Evolutionary conservation across 2,329 filamentous ascomycete species (phyloP), one percentile per base, ranked within the genome.

Genomic region (Aspergillus ibericus): DNA sequence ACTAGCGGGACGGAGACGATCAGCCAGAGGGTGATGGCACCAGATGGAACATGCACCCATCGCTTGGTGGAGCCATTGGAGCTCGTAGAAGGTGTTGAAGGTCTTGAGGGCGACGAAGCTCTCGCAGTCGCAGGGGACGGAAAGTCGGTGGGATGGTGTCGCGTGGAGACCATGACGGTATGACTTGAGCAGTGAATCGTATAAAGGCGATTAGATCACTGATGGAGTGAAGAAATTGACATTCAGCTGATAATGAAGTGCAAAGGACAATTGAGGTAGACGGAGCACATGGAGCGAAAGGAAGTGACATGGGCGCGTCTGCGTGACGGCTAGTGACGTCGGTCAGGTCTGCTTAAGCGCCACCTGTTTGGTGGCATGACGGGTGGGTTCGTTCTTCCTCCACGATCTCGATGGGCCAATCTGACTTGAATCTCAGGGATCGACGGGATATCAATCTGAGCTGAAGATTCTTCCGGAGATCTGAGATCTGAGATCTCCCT

Each of bases 1-100:
- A 96, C 91, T 60, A 96, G 82, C 1, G 90, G 91, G 15, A 95
- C 77, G 18, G 90, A 92, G 61, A 93, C 63, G 59, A 82, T 75
- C 25, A 96, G 81, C 92, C 92, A 96, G 63, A 86, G 65, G 44
- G 91, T 82, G 20, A 85, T 80, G 12, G 86, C 70, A 53, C 82
- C 82, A 12, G 83, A 83, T 3, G 85, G 84, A 0, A 82, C 85
- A 69, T 90, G 87, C 10, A 82, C 78, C 84, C 85, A 74, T 71
- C 67, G 69, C 48, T 69, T 69, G 32, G 63, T 59, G 25, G 63
- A 62, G 46, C 59, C 51, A 55, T 53, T 50, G 34, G 42, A 60
- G 29, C 38, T 59, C 22, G 62, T 62, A 20, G 68, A 65, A 5
- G 68, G 61, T 13, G 70, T 61, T 27, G 44, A 42, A 0, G 38